These are phyloP conservation scores for Amauroascus verrucosus DNA, from an alignment of 2,329 filamentous ascomycete genomes.

Conservation along the genomic window DNA sequence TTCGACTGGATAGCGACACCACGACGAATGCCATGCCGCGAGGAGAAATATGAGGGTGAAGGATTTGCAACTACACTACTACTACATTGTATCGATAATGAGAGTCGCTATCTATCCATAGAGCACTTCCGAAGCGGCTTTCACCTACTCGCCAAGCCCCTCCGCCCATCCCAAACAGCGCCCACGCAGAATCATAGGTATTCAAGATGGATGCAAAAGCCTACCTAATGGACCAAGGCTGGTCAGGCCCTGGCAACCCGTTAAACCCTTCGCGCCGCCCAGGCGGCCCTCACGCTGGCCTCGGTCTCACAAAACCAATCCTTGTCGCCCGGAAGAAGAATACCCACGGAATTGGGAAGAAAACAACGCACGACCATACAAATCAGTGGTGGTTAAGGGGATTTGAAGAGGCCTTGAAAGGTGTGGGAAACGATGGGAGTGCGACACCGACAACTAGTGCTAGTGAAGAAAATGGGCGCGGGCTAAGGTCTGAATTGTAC, in stretches of 20 bases:
- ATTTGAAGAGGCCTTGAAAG: slow-evolving; percentile 81
- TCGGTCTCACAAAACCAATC: slow-evolving; percentile 72
- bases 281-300: slow-evolving; percentile 46
- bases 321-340: slow-evolving; percentile 75
- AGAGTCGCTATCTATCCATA: no score
- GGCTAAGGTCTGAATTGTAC: slow-evolving; percentile 53
- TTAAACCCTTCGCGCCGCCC: slow-evolving; percentile 56
- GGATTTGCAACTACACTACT: no score
- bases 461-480: slow-evolving; percentile 34
- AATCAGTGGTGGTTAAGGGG: slow-evolving; percentile 98
- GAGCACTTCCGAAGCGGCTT: not conserved
- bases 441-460: slow-evolving; percentile 48
- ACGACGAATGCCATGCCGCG: no score
- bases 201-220: slow-evolving; percentile 67
- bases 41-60: no score
- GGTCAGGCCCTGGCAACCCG: slow-evolving; percentile 79
- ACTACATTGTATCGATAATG: no score
- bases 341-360: slow-evolving; percentile 70
- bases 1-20: no score
- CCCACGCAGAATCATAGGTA: not conserved
- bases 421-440: slow-evolving; percentile 54
- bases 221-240: slow-evolving; percentile 76
- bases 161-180: not conserved
- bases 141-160: not conserved
- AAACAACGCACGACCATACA: slow-evolving; percentile 49